Base-by-base conservation (phyloP, 305 asterid genomes). In the Striga hermonthica region DNA sequence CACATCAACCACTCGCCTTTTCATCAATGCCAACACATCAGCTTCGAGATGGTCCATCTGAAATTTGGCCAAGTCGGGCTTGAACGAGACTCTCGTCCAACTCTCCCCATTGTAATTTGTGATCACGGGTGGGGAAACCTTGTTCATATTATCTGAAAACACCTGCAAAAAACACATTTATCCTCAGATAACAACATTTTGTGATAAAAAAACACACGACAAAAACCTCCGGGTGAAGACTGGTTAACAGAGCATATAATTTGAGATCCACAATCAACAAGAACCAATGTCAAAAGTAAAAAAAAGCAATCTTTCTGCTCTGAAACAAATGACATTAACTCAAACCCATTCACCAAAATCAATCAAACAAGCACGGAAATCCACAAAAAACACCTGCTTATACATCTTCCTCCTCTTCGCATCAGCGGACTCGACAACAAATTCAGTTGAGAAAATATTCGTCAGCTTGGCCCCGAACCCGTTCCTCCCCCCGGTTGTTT, bases 401-500 rank as follows among this genome's bases (percentile, higher is more conserved):
- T 90, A 93, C 81, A 79, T 90, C 76, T 59, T 90, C 75, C 74
- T 84, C 74, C 96, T 72, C 76, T 64, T 86, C 0, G 95, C 96
- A 69, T 93, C 99, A 3, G 97, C 96, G 54, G 97, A 90, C 76
- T 93, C 96, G 7, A 93, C 86, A 10, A 88, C 74, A 64, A 93
- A 93, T 69, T 93, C 96, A 0, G 86, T 86, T 0, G 97, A 93
- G 68, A 93, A 90, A 35, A 93, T 93, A 60, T 93, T 93, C 0
- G 97, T 90, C 66, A 93, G 89, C 74, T 93, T 93, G 1, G 99
- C 97, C 0, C 99, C 99, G 34, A 86, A 90, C 2, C 99, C 97
- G n/a, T 93, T 93, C 65, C 99, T 82, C 48, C 99, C 97, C 14
- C 97, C 97, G 0, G 93, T 86, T 0, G 97, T 93, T 82, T 93